Percentiles rank a stretch among this genome's conserved stretches.
phyloP scores from a whole-genome alignment of 73 alveolate species.

The Tetrahymena elliotti region DNA sequence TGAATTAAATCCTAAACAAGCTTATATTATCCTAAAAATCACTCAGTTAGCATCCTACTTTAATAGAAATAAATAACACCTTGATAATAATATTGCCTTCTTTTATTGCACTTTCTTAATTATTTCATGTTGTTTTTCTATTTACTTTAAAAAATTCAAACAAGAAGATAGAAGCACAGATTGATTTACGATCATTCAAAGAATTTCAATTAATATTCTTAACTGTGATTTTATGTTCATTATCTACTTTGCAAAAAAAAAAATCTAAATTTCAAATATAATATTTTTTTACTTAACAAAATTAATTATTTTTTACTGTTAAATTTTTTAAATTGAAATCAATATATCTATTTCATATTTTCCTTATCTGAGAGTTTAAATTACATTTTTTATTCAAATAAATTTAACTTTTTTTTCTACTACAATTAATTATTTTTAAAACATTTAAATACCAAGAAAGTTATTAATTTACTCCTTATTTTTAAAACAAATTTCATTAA shows the following conservation, averaged over 20 bases:
- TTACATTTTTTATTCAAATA: too few species aligned
- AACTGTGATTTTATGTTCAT: neutral
- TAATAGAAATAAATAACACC: neutral
- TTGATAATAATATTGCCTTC: neutral
- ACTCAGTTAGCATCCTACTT: neutral
- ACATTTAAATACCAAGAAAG: too few species aligned
- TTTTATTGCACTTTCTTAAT: neutral
- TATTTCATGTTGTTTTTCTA: neutral
- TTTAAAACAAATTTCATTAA: too few species aligned
- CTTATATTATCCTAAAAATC: neutral
- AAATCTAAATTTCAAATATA: neutral
- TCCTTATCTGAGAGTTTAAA: too few species aligned
- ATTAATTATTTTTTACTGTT: neutral
- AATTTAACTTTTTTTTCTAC: too few species aligned
- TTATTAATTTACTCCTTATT: too few species aligned
- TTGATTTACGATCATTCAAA: neutral
- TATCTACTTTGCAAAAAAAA: neutral
- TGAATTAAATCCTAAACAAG: neutral
- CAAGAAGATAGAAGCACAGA: neutral
- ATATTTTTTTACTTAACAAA: too few species aligned
- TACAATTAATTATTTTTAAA: too few species aligned
- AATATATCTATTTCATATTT: neutral
- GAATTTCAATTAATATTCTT: neutral
- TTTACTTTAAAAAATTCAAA: neutral
- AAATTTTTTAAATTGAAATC: too few species aligned